Base-by-base conservation (phyloP, 1,139 yeast species). In the Geotrichum restrictum region DNA sequence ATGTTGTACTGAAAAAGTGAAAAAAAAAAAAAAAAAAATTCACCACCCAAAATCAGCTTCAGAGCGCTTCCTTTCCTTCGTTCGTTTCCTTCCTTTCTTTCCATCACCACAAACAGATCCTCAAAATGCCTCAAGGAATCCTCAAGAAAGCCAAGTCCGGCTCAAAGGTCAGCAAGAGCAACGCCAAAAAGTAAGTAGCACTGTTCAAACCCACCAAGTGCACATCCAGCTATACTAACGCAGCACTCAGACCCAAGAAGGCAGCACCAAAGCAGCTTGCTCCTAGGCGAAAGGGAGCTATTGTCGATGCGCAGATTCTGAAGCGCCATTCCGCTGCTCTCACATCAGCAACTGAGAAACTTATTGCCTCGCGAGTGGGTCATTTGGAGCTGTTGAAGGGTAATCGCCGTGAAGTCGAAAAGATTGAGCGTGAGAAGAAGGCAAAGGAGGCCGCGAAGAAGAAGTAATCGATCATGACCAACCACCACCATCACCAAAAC, bases 321-420 rank as follows among this genome's bases (percentile, higher is more conserved):
- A 85, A 85, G 64, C 69, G 80, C 57, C 91, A 82, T 63, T 78
- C 80, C 53, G 81, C 84, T 3, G 84, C 88, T 22, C 76, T 87
- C 60, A 79, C 85, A 53, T 71, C 77, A 1, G 77, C 82, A 18
- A 91, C 98, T 1, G 98, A 93, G 70, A 88, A 81, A 70, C 76
- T 88, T 58, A 81, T 91, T 61, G 84, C 97, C 2, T 77, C 94
- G 52, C 80, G 93, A 68, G 97, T 91, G 3, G 98, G 98, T n/a
- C 98, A 93, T 70, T 76, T 93, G 63, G 98, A 93, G 70, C 68
- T 93, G 49, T 74, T 93, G 59, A 88, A 87, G 69, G 98, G 98
- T 13, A 83, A 94, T n/a, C 82, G 97, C 74, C 80, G 95, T 70
- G 81, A 86, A 64, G 60, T 87, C 14, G 95, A 86, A 65, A 84